Evolutionary conservation across 257 asterid species (phyloP).

Genomic region (Schizonepeta tenuifolia): DNA sequence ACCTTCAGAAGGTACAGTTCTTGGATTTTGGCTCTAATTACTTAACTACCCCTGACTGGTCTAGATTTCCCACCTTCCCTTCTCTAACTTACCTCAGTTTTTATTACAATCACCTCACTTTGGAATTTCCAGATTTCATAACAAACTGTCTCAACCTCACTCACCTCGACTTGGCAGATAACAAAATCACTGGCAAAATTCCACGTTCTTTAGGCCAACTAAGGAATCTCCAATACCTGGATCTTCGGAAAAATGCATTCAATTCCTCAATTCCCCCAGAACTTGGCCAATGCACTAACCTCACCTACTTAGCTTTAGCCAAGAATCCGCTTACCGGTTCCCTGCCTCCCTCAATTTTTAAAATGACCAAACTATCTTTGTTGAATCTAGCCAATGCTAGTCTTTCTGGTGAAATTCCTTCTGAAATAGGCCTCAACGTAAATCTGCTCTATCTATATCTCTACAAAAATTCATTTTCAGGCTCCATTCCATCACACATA

Average conservation of each 20-base stretch:
- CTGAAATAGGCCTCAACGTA: slow-evolving; percentile 59
- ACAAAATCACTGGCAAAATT: slow-evolving; percentile 55
- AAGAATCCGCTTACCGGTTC: slow-evolving; percentile 50
- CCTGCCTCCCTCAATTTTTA: slow-evolving; percentile 68
- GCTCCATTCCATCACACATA: slow-evolving; percentile 57
- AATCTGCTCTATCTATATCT: slow-evolving; percentile 46
- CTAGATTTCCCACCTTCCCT: slow-evolving; percentile 54
- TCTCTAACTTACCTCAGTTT: slow-evolving; percentile 51
- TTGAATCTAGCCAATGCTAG: slow-evolving; percentile 59
- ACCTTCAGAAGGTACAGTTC: slow-evolving; percentile 52
- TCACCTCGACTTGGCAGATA: slow-evolving; percentile 62
- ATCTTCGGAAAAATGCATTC: slow-evolving; percentile 38
- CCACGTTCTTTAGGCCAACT: slow-evolving; percentile 57
- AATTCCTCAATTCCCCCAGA: slow-evolving; percentile 53
- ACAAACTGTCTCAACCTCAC: slow-evolving; percentile 53
- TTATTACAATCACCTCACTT: slow-evolving; percentile 44
- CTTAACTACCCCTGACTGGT: slow-evolving; percentile 75
- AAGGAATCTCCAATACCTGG: slow-evolving; percentile 38
- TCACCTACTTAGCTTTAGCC: slow-evolving; percentile 48
- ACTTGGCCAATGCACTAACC: slow-evolving; percentile 49
- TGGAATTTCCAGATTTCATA: slow-evolving; percentile 65
- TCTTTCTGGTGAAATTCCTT: slow-evolving; percentile 67
- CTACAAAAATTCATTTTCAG: slow-evolving; percentile 54
- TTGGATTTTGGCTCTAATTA: slow-evolving; percentile 73
- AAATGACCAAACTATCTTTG: slow-evolving; percentile 44